These are phyloP conservation scores for Niveomyces coronatus DNA, from an alignment of 2,329 filamentous ascomycete genomes.

Conservation along the genomic window DNA sequence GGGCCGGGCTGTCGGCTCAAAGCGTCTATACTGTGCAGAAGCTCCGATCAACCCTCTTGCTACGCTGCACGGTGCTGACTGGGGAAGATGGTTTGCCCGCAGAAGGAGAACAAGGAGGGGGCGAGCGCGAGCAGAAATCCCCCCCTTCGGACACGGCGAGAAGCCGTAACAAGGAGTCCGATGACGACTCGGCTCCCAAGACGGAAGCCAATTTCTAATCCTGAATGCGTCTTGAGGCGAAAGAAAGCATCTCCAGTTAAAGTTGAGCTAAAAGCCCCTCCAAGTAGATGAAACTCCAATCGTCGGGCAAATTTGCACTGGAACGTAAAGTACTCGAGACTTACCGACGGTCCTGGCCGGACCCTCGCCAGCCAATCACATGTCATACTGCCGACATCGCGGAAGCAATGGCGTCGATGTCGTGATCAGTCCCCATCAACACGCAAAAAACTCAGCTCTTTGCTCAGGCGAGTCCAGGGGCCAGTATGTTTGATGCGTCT, in stretches of 20 bases:
- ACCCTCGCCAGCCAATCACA: constrained; percentile 25
- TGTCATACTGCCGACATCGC: constrained; percentile 25
- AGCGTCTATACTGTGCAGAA: too few relatives aligned
- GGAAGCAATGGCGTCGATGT: constrained; percentile 43
- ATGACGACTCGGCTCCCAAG: too few relatives aligned
- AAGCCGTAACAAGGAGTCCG: too few relatives aligned
- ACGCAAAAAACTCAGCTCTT: constrained; percentile 14
- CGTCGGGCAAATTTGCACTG: neutral
- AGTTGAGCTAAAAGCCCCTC: constrained; percentile 8
- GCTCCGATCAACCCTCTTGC: too few relatives aligned
- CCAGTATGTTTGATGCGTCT: too few relatives aligned
- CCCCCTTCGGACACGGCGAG: too few relatives aligned
- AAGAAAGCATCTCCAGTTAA: constrained; percentile 7
- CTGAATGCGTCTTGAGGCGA: constrained; percentile 7
- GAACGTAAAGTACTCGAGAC: neutral
- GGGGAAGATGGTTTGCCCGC: too few relatives aligned
- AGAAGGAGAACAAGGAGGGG: too few relatives aligned
- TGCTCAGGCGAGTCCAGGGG: too few relatives aligned
- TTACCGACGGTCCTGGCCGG: constrained; percentile 8
- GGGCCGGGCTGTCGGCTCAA: too few relatives aligned
- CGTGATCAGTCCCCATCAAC: constrained; percentile 34
- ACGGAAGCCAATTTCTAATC: constrained; percentile 10
- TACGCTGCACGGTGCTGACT: too few relatives aligned
- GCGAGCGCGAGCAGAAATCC: too few relatives aligned
- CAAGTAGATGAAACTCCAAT: neutral